phyloP scores from a whole-genome alignment of 495 filamentous ascomycete species.

The Aspergillus affinis region DNA sequence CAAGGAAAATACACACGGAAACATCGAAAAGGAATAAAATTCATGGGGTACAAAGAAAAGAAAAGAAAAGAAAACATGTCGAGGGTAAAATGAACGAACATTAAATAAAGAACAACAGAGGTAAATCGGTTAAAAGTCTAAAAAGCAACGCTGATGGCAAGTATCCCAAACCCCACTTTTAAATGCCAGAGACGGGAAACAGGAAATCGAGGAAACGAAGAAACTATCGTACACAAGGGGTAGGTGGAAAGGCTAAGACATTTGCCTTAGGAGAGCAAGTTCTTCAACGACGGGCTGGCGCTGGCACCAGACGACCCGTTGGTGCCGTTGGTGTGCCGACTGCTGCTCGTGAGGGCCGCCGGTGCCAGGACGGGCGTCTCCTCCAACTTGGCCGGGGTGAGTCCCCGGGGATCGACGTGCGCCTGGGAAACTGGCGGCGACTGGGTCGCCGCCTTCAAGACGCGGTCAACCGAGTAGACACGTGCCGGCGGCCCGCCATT shows the following conservation, averaged over 20 bases:
- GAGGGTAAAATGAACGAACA: constrained; percentile 6
- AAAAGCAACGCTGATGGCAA: constrained; percentile 17
- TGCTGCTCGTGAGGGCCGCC: constrained; percentile 25
- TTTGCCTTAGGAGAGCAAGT: constrained; percentile 60
- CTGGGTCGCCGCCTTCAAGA: constrained; percentile 34
- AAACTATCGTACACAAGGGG: constrained; percentile 4
- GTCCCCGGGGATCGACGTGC: constrained; percentile 35
- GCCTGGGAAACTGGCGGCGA: constrained; percentile 40
- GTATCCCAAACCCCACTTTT: constrained; percentile 25
- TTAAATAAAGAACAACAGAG: constrained; percentile 5
- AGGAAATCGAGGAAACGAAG: constrained; percentile 21
- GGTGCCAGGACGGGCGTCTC: constrained; percentile 30
- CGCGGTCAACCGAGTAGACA: constrained; percentile 38
- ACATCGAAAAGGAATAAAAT: background rate
- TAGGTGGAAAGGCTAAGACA: background rate
- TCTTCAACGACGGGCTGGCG: constrained; percentile 72
- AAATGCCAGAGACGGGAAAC: constrained; percentile 19
- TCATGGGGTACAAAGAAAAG: background rate
- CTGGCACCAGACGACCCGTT: constrained; percentile 54
- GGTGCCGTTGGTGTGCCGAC: constrained; percentile 38
- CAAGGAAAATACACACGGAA: background rate
- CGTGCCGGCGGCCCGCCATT: constrained; percentile 39
- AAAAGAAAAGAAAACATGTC: constrained; percentile 6
- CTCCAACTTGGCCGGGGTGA: constrained; percentile 33
- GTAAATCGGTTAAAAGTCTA: constrained; percentile 17